These are phyloP conservation scores for Syncephalis plumigaleata DNA, from an alignment of 371 early-diverging fungal genomes.

Conservation along the genomic window DNA sequence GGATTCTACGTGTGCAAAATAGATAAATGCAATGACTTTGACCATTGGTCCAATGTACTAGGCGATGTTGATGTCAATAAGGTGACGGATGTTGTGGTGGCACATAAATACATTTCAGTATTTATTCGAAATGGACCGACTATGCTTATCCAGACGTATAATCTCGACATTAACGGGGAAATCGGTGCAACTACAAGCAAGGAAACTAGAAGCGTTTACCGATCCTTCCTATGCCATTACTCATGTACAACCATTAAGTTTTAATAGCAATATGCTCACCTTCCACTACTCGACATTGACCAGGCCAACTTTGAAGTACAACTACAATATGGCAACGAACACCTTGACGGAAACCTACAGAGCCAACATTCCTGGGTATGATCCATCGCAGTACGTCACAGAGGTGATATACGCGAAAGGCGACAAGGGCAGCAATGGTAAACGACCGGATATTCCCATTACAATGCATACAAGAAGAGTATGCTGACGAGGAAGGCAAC, in stretches of 20 bases:
- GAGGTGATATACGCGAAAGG: conserved; percentile 24
- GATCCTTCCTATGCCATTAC: conserved; percentile 29
- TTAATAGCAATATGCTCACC: conserved; percentile 13
- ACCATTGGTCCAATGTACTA: no score
- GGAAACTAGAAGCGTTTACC: conserved; percentile 37
- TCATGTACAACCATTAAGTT: conserved; percentile 20
- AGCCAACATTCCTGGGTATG: conserved; percentile 20
- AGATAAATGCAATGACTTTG: no score
- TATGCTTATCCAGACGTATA: conserved; percentile 34
- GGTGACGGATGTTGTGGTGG: no score
- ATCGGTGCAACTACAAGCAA: conserved; percentile 15
- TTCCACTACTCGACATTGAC: conserved; percentile 30
- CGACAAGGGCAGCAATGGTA: conserved; percentile 22
- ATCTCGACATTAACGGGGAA: conserved; percentile 11
- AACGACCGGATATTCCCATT: conserved; percentile 22
- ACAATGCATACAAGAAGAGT: not conserved
- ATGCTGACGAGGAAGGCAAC: not conserved
- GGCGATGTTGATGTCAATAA: no score
- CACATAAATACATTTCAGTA: no score
- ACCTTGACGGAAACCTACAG: conserved; percentile 20
- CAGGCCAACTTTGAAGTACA: conserved; percentile 31
- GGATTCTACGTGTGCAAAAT: no score
- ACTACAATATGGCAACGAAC: conserved; percentile 28
- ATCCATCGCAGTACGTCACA: conserved; percentile 30
- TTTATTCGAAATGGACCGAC: conserved; percentile 37